Evolutionary conservation across 345 rosid species (phyloP).

Genomic region (Sonneratia caseolaris): DNA sequence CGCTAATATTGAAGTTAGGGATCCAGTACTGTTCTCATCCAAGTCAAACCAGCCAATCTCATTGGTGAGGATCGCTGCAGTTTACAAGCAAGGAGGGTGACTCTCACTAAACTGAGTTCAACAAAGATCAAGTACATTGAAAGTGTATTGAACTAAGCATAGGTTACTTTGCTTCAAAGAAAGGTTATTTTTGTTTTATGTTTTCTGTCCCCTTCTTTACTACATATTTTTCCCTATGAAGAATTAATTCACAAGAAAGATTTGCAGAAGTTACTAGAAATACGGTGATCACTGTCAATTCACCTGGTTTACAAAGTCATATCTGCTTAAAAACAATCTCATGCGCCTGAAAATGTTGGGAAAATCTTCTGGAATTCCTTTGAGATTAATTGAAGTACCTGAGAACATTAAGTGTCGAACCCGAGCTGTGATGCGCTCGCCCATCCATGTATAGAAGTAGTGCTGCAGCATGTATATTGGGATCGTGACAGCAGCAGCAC

Average conservation of each 20-base stretch:
- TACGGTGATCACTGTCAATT: too few relatives aligned
- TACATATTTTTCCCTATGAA: not conserved
- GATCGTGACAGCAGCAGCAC: slow-evolving; percentile 35
- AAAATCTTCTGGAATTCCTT: too few relatives aligned
- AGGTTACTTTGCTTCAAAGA: not conserved
- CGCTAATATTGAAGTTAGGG: slow-evolving; percentile 55
- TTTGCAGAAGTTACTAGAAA: too few relatives aligned
- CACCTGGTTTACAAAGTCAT: too few relatives aligned
- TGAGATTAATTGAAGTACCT: slow-evolving; percentile 28
- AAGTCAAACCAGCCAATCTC: slow-evolving; percentile 91
- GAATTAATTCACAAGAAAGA: not conserved
- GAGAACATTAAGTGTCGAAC: slow-evolving; percentile 64
- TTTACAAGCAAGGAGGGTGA: not conserved
- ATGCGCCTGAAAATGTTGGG: too few relatives aligned
- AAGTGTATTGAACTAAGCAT: not conserved
- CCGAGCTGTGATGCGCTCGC: slow-evolving; percentile 66
- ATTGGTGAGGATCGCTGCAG: slow-evolving; percentile 61
- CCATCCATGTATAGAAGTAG: slow-evolving; percentile 74
- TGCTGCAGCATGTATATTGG: slow-evolving; percentile 68
- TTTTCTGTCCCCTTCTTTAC: too few relatives aligned
- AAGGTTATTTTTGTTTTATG: not conserved
- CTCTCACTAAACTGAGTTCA: not conserved
- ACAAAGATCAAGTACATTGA: not conserved
- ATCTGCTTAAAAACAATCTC: too few relatives aligned
- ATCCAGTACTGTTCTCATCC: slow-evolving; percentile 67